Evolutionary conservation across 2,329 filamentous ascomycete genomes (phyloP).

Genomic region (Kalaharituber pfeilii): DNA sequence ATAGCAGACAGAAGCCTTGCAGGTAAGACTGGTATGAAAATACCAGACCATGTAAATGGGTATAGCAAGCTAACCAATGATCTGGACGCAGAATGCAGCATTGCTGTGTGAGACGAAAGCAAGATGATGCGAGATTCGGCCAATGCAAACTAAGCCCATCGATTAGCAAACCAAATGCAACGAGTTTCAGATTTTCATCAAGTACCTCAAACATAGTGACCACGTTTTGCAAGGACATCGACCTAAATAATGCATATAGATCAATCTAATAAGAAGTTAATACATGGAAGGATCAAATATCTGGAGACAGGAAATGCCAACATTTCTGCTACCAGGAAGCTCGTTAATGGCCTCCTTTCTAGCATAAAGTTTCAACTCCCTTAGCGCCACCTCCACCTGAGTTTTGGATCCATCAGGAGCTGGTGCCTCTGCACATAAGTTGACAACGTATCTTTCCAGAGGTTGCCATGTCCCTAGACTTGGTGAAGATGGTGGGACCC

Average conservation of each 20-base stretch:
- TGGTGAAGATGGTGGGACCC: conserved; percentile 75
- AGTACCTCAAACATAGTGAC: conserved; percentile 63
- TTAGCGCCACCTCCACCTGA: conserved; percentile 78
- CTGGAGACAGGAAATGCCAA: conserved; percentile 18
- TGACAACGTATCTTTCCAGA: conserved; percentile 72
- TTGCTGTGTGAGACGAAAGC: conserved; percentile 83
- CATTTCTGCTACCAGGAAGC: conserved; percentile 70
- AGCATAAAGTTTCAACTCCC: conserved; percentile 80
- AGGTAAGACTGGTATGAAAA: conserved; percentile 83
- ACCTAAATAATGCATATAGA: conserved; percentile 80
- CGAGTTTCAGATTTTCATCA: background rate
- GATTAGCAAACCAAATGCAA: conserved; percentile 2
- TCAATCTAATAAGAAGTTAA: conserved; percentile 39
- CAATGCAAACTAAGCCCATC: conserved; percentile 46
- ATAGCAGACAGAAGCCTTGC: conserved; percentile 75
- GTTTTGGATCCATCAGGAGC: conserved; percentile 86
- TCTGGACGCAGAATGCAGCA: conserved; percentile 84
- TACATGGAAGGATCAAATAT: background rate
- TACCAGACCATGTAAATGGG: conserved; percentile 79
- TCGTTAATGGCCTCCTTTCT: conserved; percentile 87
- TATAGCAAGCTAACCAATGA: conserved; percentile 76
- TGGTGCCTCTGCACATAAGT: conserved; percentile 86
- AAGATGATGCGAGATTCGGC: conserved; percentile 91
- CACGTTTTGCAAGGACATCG: conserved; percentile 78
- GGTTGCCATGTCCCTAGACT: conserved; percentile 90